Evolutionary conservation across 805 yeast species (phyloP).

Genomic region (Hanseniaspora lindneri): DNA sequence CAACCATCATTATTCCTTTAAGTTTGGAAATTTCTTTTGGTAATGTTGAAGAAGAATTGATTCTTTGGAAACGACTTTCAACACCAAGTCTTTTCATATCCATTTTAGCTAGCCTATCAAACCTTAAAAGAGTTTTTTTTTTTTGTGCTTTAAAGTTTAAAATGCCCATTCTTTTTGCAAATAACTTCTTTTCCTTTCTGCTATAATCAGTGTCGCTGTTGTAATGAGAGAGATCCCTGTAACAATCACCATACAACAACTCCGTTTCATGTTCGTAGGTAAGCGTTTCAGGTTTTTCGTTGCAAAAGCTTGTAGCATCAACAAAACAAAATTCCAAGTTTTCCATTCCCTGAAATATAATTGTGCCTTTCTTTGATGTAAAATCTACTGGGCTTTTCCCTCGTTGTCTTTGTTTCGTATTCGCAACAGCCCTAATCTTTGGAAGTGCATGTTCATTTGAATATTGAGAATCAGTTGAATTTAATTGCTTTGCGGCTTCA

Average conservation of each 20-base stretch:
- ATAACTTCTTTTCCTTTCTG: background rate
- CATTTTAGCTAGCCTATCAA: background rate
- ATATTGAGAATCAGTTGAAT: background rate
- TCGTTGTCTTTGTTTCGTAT: background rate
- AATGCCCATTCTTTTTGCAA: background rate
- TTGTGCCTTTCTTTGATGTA: background rate
- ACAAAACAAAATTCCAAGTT: background rate
- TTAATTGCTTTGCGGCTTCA: background rate
- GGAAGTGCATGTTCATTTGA: background rate
- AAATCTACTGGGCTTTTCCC: background rate
- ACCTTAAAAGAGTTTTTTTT: background rate
- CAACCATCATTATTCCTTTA: background rate
- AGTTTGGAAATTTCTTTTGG: background rate
- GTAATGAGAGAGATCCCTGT: background rate
- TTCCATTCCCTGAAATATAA: background rate
- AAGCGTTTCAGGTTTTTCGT: background rate
- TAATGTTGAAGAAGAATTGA: background rate
- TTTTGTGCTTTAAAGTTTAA: background rate
- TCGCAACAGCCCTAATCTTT: background rate
- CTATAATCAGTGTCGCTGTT: constrained; percentile 6
- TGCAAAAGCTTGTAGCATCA: background rate
- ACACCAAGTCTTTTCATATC: background rate
- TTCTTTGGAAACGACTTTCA: background rate
- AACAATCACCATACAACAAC: background rate
- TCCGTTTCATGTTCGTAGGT: background rate